A percentile compares a stretch with the other conserved stretches of the same genome.
These are phyloP conservation scores for Symbiodinium pilosum DNA, from an alignment of 73 alveolate species.

Conservation along the genomic window DNA sequence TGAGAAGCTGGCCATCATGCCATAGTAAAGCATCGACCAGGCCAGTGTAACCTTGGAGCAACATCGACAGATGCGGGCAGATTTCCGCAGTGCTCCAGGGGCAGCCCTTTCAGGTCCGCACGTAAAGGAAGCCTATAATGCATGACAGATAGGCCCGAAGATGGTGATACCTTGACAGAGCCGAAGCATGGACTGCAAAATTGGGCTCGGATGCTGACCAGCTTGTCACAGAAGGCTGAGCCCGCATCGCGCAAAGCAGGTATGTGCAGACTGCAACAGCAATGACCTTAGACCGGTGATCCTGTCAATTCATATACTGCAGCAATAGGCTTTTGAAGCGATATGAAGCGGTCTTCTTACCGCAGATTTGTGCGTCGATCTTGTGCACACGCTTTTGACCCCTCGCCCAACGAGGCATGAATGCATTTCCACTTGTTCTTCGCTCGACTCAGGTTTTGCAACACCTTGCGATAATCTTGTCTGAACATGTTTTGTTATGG, in stretches of 20 bases:
- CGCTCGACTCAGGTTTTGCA: too few species aligned
- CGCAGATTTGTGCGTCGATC: too few species aligned
- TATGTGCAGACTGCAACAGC: slow-evolving; percentile 8
- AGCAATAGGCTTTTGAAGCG: too few species aligned
- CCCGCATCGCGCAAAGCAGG: not conserved
- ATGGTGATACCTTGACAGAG: not conserved
- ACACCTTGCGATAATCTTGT: too few species aligned
- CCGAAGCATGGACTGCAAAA: not conserved
- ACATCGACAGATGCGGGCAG: too few species aligned
- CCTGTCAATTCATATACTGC: not conserved
- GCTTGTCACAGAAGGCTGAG: not conserved
- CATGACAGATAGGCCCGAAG: not conserved
- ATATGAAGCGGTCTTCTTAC: too few species aligned
- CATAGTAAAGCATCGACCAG: slow-evolving; percentile 1
- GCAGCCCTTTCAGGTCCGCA: not conserved
- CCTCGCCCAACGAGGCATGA: too few species aligned
- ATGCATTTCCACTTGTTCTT: too few species aligned
- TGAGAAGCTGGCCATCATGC: not conserved
- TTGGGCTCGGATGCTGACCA: not conserved
- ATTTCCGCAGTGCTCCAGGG: not conserved
- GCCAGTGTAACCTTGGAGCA: not conserved
- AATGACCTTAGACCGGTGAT: not conserved
- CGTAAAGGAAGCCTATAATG: slow-evolving; percentile 2
- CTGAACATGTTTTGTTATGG: too few species aligned
- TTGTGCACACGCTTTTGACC: too few species aligned